A percentile compares a stretch with the other conserved stretches of the same genome.
Evolutionary conservation across 208 protist genomes (phyloP).

Genomic region (Trypanosoma lewisi): DNA sequence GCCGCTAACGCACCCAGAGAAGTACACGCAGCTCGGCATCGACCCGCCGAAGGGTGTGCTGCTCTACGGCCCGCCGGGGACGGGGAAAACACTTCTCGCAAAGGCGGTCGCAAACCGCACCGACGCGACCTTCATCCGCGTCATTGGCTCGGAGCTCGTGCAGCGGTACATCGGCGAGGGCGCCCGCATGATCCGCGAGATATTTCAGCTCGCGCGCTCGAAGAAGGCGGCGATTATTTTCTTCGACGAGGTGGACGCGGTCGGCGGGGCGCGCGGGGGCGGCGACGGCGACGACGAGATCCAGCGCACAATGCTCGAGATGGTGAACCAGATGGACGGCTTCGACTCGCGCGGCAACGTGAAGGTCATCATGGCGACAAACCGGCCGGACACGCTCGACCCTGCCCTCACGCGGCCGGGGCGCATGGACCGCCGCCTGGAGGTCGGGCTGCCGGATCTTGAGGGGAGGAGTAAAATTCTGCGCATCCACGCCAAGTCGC

Average conservation of each 20-base stretch:
- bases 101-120: conserved; percentile 99
- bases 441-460: conserved; percentile 99
- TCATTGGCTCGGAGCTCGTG: conserved; percentile 99
- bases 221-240: conserved; percentile 99
- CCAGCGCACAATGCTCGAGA: conserved; percentile 99
- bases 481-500: conserved; percentile 97
- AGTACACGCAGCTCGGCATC: conserved; percentile 99
- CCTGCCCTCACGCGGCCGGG: conserved; percentile 99
- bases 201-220: conserved; percentile 99
- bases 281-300: conserved; percentile 99
- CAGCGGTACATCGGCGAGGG: conserved; percentile 99
- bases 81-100: conserved; percentile 99
- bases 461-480: conserved; percentile 98
- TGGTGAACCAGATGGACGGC: conserved; percentile 99
- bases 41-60: conserved; percentile 99
- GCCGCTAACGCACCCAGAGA: conserved; percentile 99
- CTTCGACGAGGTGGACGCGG: conserved; percentile 99
- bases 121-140: conserved; percentile 99
- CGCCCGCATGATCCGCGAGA: conserved; percentile 99
- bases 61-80: conserved; percentile 99
- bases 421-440: conserved; percentile 99
- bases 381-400: conserved; percentile 99
- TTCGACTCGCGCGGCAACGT: conserved; percentile 99
- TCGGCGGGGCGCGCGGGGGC: conserved; percentile 93
- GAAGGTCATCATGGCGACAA: conserved; percentile 99